Evolutionary conservation across 2,329 filamentous ascomycete genomes (phyloP).

Genomic region (Bipolaris cookei): DNA sequence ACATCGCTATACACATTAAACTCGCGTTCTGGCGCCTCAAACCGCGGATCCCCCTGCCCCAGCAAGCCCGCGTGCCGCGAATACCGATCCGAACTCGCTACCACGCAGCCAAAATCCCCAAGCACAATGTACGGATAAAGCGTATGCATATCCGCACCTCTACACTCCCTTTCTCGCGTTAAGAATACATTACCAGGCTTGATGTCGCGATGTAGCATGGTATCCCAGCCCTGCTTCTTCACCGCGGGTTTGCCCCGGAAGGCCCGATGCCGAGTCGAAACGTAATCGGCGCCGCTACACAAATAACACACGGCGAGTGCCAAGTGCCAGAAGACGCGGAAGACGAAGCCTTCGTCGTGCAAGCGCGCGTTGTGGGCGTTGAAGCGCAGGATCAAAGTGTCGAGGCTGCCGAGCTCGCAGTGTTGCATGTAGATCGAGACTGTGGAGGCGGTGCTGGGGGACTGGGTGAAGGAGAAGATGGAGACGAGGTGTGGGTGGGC

Average conservation of each 20-base stretch:
- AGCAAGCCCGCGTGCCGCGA: background rate
- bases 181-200: conserved; percentile 28
- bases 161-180: background rate
- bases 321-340: conserved; percentile 21
- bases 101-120: conserved; percentile 21
- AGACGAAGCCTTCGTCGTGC: conserved; percentile 22
- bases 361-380: background rate
- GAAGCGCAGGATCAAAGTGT: conserved; percentile 12
- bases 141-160: background rate
- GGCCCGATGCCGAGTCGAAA: background rate
- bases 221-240: conserved; percentile 5
- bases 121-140: conserved; percentile 7
- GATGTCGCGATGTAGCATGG: conserved; percentile 24
- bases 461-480: background rate
- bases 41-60: background rate
- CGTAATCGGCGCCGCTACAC: conserved; percentile 8
- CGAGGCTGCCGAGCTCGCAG: conserved; percentile 25
- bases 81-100: background rate
- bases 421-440: conserved; percentile 19
- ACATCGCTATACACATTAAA: conserved; percentile 1
- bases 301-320: conserved; percentile 22
- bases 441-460: background rate
- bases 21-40: background rate
- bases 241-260: background rate
- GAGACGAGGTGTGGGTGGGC: background rate